These are phyloP conservation scores for Graphilbum ipis-grandicollis DNA, from an alignment of 2,329 filamentous ascomycete genomes.

Conservation along the genomic window DNA sequence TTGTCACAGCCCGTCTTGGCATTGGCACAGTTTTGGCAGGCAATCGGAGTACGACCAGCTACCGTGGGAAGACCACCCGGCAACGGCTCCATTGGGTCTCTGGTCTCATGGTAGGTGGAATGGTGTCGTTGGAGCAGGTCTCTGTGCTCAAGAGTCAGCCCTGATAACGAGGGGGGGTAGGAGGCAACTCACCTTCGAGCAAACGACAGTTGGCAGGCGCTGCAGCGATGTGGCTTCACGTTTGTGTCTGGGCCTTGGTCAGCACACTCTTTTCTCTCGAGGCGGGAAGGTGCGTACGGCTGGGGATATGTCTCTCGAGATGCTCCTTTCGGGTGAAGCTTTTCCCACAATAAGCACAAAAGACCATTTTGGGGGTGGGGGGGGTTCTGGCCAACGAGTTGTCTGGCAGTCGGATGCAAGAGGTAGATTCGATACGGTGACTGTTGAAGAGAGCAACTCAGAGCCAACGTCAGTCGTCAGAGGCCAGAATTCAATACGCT, in stretches of 20 bases:
- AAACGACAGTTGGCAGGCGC: constrained; percentile 30
- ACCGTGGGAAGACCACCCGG: constrained; percentile 25
- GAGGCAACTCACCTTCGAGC: constrained; percentile 30
- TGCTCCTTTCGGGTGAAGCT: constrained; percentile 38
- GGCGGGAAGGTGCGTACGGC: constrained; percentile 20
- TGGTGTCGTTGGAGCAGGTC: constrained; percentile 34
- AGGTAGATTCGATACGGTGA: too few relatives aligned
- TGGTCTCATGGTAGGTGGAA: constrained; percentile 31
- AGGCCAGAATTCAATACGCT: too few relatives aligned
- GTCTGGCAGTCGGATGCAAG: too few relatives aligned
- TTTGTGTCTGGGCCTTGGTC: constrained; percentile 29
- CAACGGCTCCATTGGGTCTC: constrained; percentile 26
- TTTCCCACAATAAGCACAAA: constrained; percentile 36
- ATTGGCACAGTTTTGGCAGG: constrained; percentile 30
- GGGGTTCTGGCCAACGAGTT: too few relatives aligned
- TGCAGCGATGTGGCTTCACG: constrained; percentile 34
- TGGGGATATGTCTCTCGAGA: constrained; percentile 35
- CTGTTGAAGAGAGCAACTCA: too few relatives aligned
- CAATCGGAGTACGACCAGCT: constrained; percentile 26
- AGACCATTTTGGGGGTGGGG: constrained; percentile 18
- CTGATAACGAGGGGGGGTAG: too few relatives aligned
- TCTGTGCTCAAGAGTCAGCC: too few relatives aligned
- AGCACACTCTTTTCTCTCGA: not conserved
- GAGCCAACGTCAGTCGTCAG: too few relatives aligned
- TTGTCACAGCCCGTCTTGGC: constrained; percentile 36